These are phyloP conservation scores for Claviceps pazoutovae DNA, from an alignment of 2,329 filamentous ascomycete genomes.

Conservation along the genomic window DNA sequence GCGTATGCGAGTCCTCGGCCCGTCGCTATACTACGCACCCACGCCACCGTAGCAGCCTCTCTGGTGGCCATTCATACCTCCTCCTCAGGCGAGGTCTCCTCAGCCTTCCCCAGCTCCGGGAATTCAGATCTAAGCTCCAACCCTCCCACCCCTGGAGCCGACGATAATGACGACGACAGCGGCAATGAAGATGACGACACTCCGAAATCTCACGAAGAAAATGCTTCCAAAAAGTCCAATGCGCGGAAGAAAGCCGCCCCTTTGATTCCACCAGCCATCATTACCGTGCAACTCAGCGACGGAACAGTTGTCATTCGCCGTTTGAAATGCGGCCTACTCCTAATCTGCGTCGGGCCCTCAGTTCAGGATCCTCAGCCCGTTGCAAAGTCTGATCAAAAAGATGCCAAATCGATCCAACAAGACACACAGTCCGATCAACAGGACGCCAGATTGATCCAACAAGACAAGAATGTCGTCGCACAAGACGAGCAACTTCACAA, in stretches of 20 bases:
- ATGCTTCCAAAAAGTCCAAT: constrained; percentile 1
- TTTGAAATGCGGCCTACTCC: constrained; percentile 44
- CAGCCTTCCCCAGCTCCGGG: constrained; percentile 25
- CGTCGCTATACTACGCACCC: constrained; percentile 43
- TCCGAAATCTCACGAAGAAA: background rate
- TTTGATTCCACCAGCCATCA: constrained; percentile 25
- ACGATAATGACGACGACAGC: constrained; percentile 14
- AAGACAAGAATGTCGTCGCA: background rate
- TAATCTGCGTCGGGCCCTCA: constrained; percentile 43
- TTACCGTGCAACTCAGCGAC: constrained; percentile 45
- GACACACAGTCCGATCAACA: too few species aligned
- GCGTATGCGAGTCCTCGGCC: constrained; percentile 44
- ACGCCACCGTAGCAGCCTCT: constrained; percentile 49
- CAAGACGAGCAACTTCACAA: background rate
- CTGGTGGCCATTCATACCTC: constrained; percentile 45
- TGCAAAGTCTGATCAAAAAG: constrained; percentile 5
- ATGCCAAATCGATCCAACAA: too few species aligned
- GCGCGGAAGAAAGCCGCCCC: constrained; percentile 3
- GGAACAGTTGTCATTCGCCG: constrained; percentile 45
- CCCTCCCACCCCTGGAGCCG: constrained; percentile 12
- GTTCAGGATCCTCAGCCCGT: constrained; percentile 13
- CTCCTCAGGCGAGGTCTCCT: constrained; percentile 26
- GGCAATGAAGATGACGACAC: background rate
- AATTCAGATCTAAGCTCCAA: constrained; percentile 13
- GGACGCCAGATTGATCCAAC: too few species aligned